Base-by-base conservation (phyloP, 2,329 filamentous ascomycete species). In the Hypoxylon sp. region DNA sequence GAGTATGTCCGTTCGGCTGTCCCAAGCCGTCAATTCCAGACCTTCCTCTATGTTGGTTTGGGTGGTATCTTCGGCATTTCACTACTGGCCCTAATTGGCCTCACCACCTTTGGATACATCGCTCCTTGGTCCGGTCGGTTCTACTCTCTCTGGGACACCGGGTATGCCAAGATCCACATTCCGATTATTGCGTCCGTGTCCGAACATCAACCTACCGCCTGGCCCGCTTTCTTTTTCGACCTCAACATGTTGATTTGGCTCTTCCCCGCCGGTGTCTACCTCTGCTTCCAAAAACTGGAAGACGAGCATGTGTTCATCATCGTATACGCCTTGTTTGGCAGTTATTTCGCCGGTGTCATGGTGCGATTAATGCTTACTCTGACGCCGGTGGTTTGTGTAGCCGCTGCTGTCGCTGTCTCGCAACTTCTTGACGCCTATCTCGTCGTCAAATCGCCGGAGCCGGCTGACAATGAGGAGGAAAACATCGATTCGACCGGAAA, bases 171-270 rank as follows among this genome's bases (percentile, higher is more conserved):
- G 87, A 97, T 98, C 71, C 96, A 99, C 78, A 99, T 99, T 78
- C 96, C 96, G 68, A 99, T 99, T 79, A 99, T 99, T 80, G 96
- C 96, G 3, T 99, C 96, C n/a, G 96, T 99, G 51, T 99, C 96
- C 1, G 96, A 99, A 83, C 96, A 99, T 84, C 96, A 99, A 83
- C 96, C 96, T 60, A 99, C 96, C 39, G 96, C 96, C 47, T 99
- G 96, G 96, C 96, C 96, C 2, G 94, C 97, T 14, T 99, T 98
- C 87, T 99, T 99, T 86, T 99, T 99, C 81, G 96, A 99, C 77
- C 87, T 99, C 75, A 98, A 97, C 85, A 90, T 99, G 85, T 88
- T 99, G 77, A 97, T 99, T 83, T 99, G 96, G 96, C 90, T 99
- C 57, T 98, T 99, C 89, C 96, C 96, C 3, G 97, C 96, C 11